phyloP scores from a whole-genome alignment of 2,329 filamentous ascomycete species.

The Trichoderma breve region DNA sequence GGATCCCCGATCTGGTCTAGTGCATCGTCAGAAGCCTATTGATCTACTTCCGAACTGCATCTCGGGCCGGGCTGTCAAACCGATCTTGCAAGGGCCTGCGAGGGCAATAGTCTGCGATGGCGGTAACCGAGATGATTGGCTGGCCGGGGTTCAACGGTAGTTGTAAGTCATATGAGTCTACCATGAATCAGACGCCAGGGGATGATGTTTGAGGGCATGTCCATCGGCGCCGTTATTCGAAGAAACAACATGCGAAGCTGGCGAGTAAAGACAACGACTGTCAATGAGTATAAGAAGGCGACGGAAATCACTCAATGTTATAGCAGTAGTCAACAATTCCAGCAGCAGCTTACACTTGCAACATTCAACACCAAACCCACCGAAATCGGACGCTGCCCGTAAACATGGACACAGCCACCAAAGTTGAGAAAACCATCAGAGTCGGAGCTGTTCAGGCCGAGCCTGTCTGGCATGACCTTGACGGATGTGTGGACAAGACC shows the following conservation, averaged over 20 bases:
- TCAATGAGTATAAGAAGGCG: not conserved
- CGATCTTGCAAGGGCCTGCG: not conserved
- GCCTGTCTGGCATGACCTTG: constrained; percentile 52
- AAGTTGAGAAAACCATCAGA: not conserved
- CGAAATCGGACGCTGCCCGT: too few species aligned
- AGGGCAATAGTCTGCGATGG: constrained; percentile 11
- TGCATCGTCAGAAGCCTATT: not conserved
- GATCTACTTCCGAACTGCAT: constrained; percentile 7
- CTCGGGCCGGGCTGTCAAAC: constrained; percentile 6
- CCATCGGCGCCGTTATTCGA: not conserved
- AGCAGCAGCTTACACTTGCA: not conserved
- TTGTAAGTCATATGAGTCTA: not conserved
- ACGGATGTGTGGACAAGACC: constrained; percentile 51
- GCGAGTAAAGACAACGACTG: not conserved
- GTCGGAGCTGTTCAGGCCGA: constrained; percentile 44
- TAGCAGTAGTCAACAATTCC: not conserved
- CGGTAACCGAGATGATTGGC: constrained; percentile 2
- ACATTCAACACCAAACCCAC: not conserved
- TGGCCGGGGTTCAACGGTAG: not conserved
- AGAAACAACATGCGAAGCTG: not conserved
- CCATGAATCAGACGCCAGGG: not conserved
- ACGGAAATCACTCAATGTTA: not conserved
- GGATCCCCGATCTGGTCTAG: constrained; percentile 1
- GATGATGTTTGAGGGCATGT: not conserved
- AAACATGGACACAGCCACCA: not conserved